A percentile compares a stretch with the other conserved stretches of the same genome.
Evolutionary conservation across 345 rosid species (phyloP).

Genomic region (Pugionium cornutum): DNA sequence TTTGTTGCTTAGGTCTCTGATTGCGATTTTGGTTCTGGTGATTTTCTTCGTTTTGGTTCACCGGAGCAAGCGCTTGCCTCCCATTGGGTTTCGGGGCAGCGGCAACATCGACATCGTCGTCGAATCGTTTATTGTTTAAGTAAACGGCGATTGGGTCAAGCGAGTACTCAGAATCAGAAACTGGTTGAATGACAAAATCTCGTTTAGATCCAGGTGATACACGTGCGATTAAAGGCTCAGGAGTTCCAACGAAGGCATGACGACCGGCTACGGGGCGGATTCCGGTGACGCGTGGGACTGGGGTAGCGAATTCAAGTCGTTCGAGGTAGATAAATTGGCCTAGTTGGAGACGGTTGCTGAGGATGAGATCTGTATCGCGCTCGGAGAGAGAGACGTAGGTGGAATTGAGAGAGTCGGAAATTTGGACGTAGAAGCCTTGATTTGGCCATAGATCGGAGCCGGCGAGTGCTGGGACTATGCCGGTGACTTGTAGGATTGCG

Average conservation of each 20-base stretch:
- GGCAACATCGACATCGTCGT: constrained; percentile 12
- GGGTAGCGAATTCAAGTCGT: constrained; percentile 77
- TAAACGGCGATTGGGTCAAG: constrained; percentile 77
- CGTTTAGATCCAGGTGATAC: constrained; percentile 65
- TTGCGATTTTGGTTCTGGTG: constrained; percentile 27
- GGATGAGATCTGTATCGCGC: constrained; percentile 84
- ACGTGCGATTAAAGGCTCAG: constrained; percentile 80
- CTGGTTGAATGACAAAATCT: constrained; percentile 87
- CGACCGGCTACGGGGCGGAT: constrained; percentile 92
- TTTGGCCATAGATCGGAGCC: constrained; percentile 92
- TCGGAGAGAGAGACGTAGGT: constrained; percentile 97
- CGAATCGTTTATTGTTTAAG: constrained; percentile 48
- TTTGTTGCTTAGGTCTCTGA: constrained; percentile 45
- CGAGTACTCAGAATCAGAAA: constrained; percentile 68
- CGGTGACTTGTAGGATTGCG: constrained; percentile 82
- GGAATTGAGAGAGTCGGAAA: constrained; percentile 94
- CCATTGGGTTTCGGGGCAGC: constrained; percentile 5
- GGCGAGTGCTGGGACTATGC: constrained; percentile 91
- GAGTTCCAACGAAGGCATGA: constrained; percentile 77
- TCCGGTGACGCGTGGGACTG: constrained; percentile 74
- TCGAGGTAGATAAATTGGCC: constrained; percentile 91
- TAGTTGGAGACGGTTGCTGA: constrained; percentile 90
- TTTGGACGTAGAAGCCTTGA: constrained; percentile 94
- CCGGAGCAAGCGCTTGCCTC: constrained; percentile 65
- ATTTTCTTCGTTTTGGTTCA: constrained; percentile 34